Conservation (phyloP, 805 yeast genomes). For the Zygosaccharomyces pseudorouxii region DNA sequence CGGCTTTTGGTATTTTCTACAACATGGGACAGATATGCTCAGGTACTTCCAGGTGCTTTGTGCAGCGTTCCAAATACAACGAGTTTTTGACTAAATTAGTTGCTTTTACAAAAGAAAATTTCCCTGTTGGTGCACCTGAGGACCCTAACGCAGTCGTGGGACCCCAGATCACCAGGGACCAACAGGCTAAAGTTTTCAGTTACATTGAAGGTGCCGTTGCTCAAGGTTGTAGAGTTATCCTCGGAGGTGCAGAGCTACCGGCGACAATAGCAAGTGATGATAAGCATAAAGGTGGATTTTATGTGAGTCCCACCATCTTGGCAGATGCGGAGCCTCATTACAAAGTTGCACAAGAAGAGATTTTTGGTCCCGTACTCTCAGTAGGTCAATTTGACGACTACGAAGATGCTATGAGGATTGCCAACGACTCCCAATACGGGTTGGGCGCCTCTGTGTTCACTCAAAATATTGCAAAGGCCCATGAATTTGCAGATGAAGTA, state of each 20-base stretch:
- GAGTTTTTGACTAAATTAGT: constrained; percentile 42
- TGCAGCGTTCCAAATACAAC: constrained; percentile 53
- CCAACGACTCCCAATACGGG: constrained; percentile 44
- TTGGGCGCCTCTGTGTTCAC: constrained; percentile 47
- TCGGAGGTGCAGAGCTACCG: constrained; percentile 41
- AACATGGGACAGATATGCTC: constrained; percentile 64
- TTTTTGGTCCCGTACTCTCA: constrained; percentile 50
- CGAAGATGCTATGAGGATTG: constrained; percentile 42
- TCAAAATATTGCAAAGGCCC: constrained; percentile 37
- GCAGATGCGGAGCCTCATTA: constrained; percentile 40
- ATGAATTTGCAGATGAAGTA: constrained; percentile 38
- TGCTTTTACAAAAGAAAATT: constrained; percentile 34
- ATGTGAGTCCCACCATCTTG: constrained; percentile 46
- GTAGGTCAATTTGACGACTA: constrained; percentile 41
- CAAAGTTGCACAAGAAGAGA: constrained; percentile 45
- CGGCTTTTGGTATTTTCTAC: constrained; percentile 51
- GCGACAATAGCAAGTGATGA: constrained; percentile 20
- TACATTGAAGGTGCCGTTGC: constrained; percentile 47
- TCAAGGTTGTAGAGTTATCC: constrained; percentile 48
- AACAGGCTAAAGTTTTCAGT: constrained; percentile 44
- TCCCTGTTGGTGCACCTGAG: constrained; percentile 44
- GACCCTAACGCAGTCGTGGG: constrained; percentile 44
- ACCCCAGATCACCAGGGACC: constrained; percentile 50
- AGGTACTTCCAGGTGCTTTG: constrained; percentile 56
- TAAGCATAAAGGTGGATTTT: constrained; percentile 33